These are phyloP conservation scores for Scedosporium apiospermum DNA, from an alignment of 2,329 filamentous ascomycete genomes.

Conservation along the genomic window DNA sequence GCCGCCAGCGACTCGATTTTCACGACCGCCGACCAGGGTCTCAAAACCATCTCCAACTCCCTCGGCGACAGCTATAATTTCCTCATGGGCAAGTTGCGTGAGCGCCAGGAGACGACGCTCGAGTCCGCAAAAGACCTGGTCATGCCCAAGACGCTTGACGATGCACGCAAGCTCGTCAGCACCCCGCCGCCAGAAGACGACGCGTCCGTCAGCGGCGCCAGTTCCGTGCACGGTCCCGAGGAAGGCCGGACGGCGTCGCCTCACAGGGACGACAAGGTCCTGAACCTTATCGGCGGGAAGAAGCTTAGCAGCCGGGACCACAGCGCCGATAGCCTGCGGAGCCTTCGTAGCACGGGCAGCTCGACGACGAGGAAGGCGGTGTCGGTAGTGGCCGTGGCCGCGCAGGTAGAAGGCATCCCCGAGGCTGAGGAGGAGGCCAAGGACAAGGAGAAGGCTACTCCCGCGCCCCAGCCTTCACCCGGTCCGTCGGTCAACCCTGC, in stretches of 20 bases:
- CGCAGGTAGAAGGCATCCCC: background rate
- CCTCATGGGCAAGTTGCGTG: conserved; percentile 77
- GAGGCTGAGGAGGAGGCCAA: background rate
- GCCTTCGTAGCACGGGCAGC: conserved; percentile 45
- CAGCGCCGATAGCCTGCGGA: conserved; percentile 65
- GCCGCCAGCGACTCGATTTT: conserved; percentile 78
- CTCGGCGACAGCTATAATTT: conserved; percentile 92
- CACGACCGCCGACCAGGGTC: conserved; percentile 78
- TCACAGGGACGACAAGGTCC: conserved; percentile 51
- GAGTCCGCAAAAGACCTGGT: conserved; percentile 35
- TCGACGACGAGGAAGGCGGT: conserved; percentile 30
- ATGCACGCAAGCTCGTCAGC: conserved; percentile 80
- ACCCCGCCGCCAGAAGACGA: conserved; percentile 57
- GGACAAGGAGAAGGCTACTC: conserved; percentile 25
- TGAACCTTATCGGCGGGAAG: conserved; percentile 63
- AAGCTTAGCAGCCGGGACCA: conserved; percentile 51
- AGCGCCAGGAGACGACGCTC: conserved; percentile 42
- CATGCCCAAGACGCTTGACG: conserved; percentile 83
- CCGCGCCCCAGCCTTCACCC: conserved; percentile 12
- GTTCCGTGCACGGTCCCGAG: conserved; percentile 36
- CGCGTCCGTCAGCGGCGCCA: conserved; percentile 47
- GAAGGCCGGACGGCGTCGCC: conserved; percentile 19
- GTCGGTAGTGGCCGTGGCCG: background rate
- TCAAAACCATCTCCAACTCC: conserved; percentile 86
- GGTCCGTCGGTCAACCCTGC: conserved; percentile 40